Percentiles rank a stretch among this genome's conserved stretches.
These are phyloP conservation scores for Gymnopus androsaceus DNA, from an alignment of 1,284 basidiomycete genomes.

Conservation along the genomic window DNA sequence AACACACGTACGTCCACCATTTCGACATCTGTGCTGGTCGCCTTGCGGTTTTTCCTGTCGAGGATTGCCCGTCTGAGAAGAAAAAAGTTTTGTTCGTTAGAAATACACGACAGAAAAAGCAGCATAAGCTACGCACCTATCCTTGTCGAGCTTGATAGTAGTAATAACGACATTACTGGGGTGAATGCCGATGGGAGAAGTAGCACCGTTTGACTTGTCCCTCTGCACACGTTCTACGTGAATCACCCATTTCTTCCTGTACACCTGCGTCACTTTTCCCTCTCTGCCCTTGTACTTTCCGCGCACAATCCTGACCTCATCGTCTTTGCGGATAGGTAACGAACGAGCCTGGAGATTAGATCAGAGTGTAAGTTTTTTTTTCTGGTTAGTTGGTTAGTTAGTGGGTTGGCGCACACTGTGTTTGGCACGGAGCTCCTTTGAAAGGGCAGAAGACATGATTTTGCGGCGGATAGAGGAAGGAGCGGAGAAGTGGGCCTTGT, in stretches of 20 bases:
- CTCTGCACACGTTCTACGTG: slow-evolving; percentile 97
- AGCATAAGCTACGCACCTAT: slow-evolving; percentile 52
- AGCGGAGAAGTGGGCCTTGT: slow-evolving; percentile 95
- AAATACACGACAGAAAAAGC: not conserved
- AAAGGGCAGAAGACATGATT: slow-evolving; percentile 96
- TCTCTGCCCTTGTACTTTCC: slow-evolving; percentile 98
- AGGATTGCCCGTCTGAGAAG: slow-evolving; percentile 70
- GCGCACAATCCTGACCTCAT: slow-evolving; percentile 95
- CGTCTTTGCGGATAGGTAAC: slow-evolving; percentile 96
- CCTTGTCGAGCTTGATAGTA: slow-evolving; percentile 88
- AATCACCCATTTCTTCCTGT: slow-evolving; percentile 99
- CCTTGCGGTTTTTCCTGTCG: slow-evolving; percentile 80
- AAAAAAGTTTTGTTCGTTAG: slow-evolving; percentile 3
- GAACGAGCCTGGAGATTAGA: slow-evolving; percentile 69
- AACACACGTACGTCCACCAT: slow-evolving; percentile 68
- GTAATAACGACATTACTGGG: slow-evolving; percentile 97
- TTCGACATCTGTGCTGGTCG: slow-evolving; percentile 66
- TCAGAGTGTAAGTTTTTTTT: not conserved
- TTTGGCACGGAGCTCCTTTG: slow-evolving; percentile 93
- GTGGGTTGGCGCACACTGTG: slow-evolving; percentile 73
- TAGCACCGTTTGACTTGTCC: slow-evolving; percentile 97
- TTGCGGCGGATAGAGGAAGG: slow-evolving; percentile 93
- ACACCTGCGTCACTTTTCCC: slow-evolving; percentile 96
- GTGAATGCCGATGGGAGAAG: slow-evolving; percentile 92
- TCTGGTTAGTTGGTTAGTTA: slow-evolving; percentile 12